Percentiles rank a stretch among this genome's conserved stretches.
phyloP scores from a whole-genome alignment of 73 alveolate species.

The Tetrahymena malaccensis region DNA sequence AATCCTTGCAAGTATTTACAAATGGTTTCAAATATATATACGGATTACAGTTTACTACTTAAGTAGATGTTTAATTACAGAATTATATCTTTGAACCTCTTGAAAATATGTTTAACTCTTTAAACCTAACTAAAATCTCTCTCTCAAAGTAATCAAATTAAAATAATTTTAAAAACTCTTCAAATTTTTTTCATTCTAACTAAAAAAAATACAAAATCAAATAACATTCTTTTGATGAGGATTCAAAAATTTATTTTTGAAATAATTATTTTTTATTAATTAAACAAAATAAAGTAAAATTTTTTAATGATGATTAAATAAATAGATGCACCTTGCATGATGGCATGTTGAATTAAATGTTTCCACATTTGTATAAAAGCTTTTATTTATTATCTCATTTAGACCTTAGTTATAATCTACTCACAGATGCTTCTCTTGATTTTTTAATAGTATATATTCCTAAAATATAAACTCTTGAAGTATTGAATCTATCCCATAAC shows the following conservation, averaged over 20 bases:
- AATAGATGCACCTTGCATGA: background rate
- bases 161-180: background rate
- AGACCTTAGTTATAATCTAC: background rate
- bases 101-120: background rate
- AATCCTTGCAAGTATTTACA: background rate
- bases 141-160: background rate
- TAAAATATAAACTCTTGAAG: background rate
- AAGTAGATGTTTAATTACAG: background rate
- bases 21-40: background rate
- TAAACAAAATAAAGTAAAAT: background rate
- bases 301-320: background rate
- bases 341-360: background rate
- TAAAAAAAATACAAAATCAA: too few species aligned
- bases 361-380: background rate
- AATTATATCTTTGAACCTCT: background rate
- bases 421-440: background rate
- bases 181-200: too few species aligned
- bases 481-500: background rate
- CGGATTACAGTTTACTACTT: background rate
- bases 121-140: background rate
- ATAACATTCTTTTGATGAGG: too few species aligned
- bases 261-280: background rate
- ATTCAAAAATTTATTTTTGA: too few species aligned
- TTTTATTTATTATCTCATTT: background rate
- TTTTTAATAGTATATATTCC: background rate